Evolutionary conservation across 2,329 filamentous ascomycete species (phyloP).

Genomic region (Trichoderma koningii): DNA sequence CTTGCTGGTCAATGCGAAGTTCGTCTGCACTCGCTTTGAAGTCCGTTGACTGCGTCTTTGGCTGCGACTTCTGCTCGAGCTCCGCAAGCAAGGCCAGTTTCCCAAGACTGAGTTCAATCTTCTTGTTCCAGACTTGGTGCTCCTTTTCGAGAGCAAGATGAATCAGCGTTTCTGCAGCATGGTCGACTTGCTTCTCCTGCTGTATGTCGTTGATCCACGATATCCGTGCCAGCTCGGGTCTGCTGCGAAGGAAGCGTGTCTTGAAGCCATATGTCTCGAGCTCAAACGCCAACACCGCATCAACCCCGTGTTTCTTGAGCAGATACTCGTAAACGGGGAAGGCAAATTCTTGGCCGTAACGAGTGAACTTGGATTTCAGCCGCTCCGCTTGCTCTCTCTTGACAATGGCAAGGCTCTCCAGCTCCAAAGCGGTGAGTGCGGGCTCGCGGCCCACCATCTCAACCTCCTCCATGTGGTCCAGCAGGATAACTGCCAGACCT

Average conservation of each 20-base stretch:
- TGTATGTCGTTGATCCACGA: constrained; percentile 94
- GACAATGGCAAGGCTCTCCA: constrained; percentile 38
- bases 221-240: constrained; percentile 72
- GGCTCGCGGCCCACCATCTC: constrained; percentile 36
- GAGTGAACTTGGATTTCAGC: constrained; percentile 58
- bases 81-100: constrained; percentile 78
- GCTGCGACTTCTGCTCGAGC: constrained; percentile 39
- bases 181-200: constrained; percentile 71
- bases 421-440: constrained; percentile 36
- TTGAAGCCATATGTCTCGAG: constrained; percentile 69
- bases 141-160: constrained; percentile 71
- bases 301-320: constrained; percentile 66
- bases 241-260: constrained; percentile 75
- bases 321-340: constrained; percentile 79
- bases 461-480: constrained; percentile 53
- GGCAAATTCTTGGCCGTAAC: constrained; percentile 67
- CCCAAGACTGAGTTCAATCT: constrained; percentile 85
- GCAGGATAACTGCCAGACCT: constrained; percentile 58
- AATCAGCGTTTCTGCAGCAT: constrained; percentile 71
- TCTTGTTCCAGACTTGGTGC: constrained; percentile 85
- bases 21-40: constrained; percentile 45
- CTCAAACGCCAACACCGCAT: constrained; percentile 70
- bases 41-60: constrained; percentile 31
- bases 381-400: constrained; percentile 48
- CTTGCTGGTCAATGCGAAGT: constrained; percentile 45